These are phyloP conservation scores for Solanum bulbocastanum DNA, from an alignment of 257 asterid species.

Conservation along the genomic window DNA sequence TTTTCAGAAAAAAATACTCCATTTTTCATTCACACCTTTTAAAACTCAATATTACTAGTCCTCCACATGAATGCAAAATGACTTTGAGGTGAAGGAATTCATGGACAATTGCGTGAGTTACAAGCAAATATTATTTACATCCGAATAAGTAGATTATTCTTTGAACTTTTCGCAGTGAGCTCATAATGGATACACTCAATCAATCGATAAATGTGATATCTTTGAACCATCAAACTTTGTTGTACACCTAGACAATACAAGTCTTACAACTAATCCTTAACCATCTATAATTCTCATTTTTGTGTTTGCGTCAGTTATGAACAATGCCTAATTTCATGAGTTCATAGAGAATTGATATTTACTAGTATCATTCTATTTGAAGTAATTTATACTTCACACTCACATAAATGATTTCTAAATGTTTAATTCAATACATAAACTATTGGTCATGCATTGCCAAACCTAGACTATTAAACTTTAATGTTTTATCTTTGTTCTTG, in stretches of 20 bases:
- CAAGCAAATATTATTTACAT: neutral
- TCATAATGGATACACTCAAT: neutral
- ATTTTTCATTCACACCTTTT: neutral
- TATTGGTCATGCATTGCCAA: no score
- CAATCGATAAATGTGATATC: no score
- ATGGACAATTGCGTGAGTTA: neutral
- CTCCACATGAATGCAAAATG: neutral
- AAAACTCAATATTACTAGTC: no score
- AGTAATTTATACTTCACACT: neutral
- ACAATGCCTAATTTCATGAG: no score
- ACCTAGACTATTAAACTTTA: no score
- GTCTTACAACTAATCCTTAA: neutral
- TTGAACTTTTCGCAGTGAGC: neutral
- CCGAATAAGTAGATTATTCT: neutral
- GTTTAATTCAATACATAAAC: no score
- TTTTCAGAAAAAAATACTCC: no score
- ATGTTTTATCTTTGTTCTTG: no score
- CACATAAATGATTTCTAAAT: neutral
- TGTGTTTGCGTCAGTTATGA: no score
- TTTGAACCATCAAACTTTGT: neutral
- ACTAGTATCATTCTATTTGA: neutral
- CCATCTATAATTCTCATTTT: neutral
- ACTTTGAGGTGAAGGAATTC: neutral
- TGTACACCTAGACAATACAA: neutral
- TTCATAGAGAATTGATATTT: neutral